Percentiles rank a stretch among this genome's conserved stretches.
Conservation (phyloP, 2,329 filamentous ascomycete species). For the Dichotomopilus funicola region DNA sequence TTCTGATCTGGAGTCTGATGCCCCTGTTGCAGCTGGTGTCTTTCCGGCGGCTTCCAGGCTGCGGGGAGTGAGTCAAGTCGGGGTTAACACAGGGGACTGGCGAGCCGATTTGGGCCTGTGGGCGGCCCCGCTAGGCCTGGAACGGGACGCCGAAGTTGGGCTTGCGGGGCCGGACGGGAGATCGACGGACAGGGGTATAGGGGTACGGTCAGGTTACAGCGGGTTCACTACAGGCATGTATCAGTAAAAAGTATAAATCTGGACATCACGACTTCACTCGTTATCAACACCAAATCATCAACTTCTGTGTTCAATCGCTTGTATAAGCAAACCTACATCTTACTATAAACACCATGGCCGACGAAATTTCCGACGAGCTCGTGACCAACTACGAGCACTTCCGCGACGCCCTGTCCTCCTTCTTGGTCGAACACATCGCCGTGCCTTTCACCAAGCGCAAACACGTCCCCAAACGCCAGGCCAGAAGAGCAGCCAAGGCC, state of each 20-base stretch:
- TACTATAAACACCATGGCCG: constrained; percentile 5
- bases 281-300: too few species aligned
- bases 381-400: constrained; percentile 59
- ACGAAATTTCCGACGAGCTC: constrained; percentile 17
- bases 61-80: constrained; percentile 13
- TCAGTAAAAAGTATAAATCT: not conserved
- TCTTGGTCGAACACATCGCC: constrained; percentile 57
- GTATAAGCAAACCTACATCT: too few species aligned
- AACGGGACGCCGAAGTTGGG: constrained; percentile 1
- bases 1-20: too few species aligned
- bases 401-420: constrained; percentile 65
- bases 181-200: too few species aligned
- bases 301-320: too few species aligned
- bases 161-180: constrained; percentile 1
- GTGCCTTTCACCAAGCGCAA: constrained; percentile 37
- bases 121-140: not conserved
- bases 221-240: too few species aligned
- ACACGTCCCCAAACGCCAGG: constrained; percentile 37
- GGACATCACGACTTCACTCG: not conserved
- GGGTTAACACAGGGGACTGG: not conserved
- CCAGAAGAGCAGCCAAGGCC: constrained; percentile 12
- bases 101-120: too few species aligned
- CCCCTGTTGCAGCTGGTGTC: too few species aligned
- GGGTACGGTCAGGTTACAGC: too few species aligned
- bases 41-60: too few species aligned